Conservation (phyloP, 2,329 filamentous ascomycete genomes). For the Aureobasidium lini region DNA sequence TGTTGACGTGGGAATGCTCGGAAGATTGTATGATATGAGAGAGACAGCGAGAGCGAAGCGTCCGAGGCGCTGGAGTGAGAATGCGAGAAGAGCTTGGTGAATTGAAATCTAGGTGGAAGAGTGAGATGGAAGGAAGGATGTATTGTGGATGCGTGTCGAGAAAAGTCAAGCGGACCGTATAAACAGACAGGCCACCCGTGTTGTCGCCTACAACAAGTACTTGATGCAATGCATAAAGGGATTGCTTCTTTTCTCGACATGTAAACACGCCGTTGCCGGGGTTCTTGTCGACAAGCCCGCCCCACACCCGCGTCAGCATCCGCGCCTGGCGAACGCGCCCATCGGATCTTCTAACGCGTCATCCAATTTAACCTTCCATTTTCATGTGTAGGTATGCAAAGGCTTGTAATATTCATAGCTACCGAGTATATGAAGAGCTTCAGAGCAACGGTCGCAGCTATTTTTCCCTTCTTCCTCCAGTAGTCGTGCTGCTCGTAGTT, state of each 20-base stretch:
- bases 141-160: background rate
- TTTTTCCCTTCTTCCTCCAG: background rate
- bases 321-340: background rate
- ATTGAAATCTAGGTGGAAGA: background rate
- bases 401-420: too few species aligned
- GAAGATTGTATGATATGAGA: background rate
- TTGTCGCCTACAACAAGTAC: background rate
- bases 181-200: background rate
- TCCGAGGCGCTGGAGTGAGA: background rate
- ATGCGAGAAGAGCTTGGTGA: background rate
- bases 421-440: background rate
- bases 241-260: background rate
- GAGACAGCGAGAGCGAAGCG: background rate
- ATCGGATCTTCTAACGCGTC: background rate
- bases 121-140: background rate
- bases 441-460: background rate
- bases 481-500: background rate
- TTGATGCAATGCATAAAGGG: background rate
- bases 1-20: background rate
- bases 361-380: background rate
- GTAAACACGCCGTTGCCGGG: constrained; percentile 11
- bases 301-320: background rate
- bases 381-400: too few species aligned
- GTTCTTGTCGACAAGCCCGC: background rate
- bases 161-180: background rate